Conservation (phyloP, 1,139 yeast genomes). For the Debaryomyces coudertii region DNA sequence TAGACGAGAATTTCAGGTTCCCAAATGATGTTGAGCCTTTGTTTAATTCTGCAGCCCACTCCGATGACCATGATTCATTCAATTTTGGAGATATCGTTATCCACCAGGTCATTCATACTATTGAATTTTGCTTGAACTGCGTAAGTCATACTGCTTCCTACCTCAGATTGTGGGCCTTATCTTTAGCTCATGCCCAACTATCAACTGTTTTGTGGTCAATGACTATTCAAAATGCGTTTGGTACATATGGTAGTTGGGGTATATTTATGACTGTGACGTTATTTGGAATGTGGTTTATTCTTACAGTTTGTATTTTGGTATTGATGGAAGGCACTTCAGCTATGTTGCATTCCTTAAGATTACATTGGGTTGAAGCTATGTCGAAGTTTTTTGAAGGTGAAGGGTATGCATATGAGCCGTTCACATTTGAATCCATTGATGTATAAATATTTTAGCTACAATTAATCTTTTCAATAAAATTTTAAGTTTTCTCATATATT, state of each 20-base stretch:
- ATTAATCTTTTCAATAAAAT: neutral
- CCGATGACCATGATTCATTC: constrained; percentile 56
- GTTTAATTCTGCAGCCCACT: constrained; percentile 32
- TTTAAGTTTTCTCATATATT: neutral
- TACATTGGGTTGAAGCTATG: constrained; percentile 99
- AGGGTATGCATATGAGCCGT: constrained; percentile 87
- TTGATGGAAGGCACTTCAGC: constrained; percentile 99
- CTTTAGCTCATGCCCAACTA: constrained; percentile 95
- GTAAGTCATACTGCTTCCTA: constrained; percentile 98
- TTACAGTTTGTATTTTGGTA: constrained; percentile 89
- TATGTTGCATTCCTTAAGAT: constrained; percentile 93
- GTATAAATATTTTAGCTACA: neutral
- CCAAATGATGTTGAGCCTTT: constrained; percentile 55
- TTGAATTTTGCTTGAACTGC: constrained; percentile 96
- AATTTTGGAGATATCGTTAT: constrained; percentile 92
- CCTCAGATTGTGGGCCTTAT: constrained; percentile 93
- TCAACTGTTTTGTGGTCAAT: constrained; percentile 94
- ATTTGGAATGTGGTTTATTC: constrained; percentile 93
- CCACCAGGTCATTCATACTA: constrained; percentile 97
- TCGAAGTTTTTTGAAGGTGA: constrained; percentile 97
- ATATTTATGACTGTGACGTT: constrained; percentile 71
- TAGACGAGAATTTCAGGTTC: constrained; percentile 36
- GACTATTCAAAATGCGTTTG: constrained; percentile 87
- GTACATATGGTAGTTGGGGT: constrained; percentile 65
- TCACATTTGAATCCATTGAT: constrained; percentile 48